Evolutionary conservation across 202 grass and related monocot species (phyloP).

Genomic region (Dendrocalamus latiflorus): DNA sequence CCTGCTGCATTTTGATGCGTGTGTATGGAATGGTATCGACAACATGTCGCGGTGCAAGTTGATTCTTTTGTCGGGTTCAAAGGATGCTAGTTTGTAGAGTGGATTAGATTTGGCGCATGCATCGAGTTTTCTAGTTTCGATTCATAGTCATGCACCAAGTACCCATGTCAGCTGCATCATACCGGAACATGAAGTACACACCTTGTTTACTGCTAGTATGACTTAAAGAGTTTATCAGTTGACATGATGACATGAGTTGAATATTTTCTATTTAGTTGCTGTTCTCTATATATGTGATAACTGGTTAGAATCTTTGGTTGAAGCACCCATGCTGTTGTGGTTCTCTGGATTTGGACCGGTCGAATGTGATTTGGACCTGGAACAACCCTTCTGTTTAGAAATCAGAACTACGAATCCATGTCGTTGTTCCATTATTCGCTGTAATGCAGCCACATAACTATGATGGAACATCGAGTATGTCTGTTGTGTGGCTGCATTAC

Average conservation of each 20-base stretch:
- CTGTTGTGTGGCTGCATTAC: no score
- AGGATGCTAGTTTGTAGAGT: background rate
- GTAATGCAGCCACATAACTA: background rate
- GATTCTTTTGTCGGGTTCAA: background rate
- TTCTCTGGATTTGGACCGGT: background rate
- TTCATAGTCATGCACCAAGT: background rate
- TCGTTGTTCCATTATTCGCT: background rate
- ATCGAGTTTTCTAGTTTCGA: background rate
- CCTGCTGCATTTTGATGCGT: background rate
- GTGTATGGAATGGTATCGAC: background rate
- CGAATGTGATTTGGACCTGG: background rate
- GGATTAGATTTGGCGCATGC: no score
- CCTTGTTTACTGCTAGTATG: background rate
- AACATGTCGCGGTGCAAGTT: background rate
- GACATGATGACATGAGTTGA: background rate
- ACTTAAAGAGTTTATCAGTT: no score
- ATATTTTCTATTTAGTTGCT: background rate
- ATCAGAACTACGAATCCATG: no score
- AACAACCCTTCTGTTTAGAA: no score
- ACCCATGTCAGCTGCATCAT: no score
- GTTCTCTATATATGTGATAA: background rate
- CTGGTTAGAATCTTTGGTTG: background rate
- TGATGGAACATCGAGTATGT: background rate
- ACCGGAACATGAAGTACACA: no score
- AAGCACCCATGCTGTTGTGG: background rate